phyloP scores from a whole-genome alignment of 495 filamentous ascomycete genomes.

The Lasiosphaeria miniovina region DNA sequence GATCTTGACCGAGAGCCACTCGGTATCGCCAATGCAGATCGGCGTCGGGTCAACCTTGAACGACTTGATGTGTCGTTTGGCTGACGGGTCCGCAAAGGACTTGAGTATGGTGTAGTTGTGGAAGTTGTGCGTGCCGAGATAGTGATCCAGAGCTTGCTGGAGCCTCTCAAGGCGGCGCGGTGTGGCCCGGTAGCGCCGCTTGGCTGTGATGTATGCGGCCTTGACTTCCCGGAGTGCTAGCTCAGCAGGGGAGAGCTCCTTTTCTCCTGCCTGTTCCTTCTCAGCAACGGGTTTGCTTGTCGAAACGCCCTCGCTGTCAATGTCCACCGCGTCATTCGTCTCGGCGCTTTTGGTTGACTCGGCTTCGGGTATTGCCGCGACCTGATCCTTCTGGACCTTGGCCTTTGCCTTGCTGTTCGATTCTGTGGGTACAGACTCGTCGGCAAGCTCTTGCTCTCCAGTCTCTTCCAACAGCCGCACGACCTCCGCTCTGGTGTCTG shows the following conservation, averaged over 20 bases:
- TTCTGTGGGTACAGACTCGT: constrained; percentile 12
- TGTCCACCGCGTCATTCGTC: constrained; percentile 2
- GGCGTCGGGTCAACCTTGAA: constrained; percentile 71
- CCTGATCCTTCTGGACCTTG: constrained; percentile 17
- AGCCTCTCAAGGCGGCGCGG: constrained; percentile 65
- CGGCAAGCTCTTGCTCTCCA: constrained; percentile 29
- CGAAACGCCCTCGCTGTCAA: constrained; percentile 9
- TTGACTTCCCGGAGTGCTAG: constrained; percentile 71
- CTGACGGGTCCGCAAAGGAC: constrained; percentile 68
- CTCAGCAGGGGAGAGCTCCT: constrained; percentile 48
- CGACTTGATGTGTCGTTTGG: constrained; percentile 83
- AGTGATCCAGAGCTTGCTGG: constrained; percentile 65
- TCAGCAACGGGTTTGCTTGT: constrained; percentile 9
- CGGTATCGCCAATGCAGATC: constrained; percentile 79
- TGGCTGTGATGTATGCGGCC: constrained; percentile 70
- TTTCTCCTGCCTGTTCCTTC: constrained; percentile 1
- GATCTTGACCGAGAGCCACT: constrained; percentile 93
- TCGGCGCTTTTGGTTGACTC: not conserved
- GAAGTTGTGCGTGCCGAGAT: constrained; percentile 80
- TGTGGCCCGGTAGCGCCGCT: constrained; percentile 77
- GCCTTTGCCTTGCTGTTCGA: constrained; percentile 11
- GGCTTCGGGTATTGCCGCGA: not conserved
- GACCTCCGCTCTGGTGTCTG: constrained; percentile 41
- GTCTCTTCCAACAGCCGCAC: constrained; percentile 38
- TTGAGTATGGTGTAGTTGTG: constrained; percentile 98